Evolutionary conservation across 2,329 filamentous ascomycete species (phyloP).

Genomic region (Trichoderma sp.): DNA sequence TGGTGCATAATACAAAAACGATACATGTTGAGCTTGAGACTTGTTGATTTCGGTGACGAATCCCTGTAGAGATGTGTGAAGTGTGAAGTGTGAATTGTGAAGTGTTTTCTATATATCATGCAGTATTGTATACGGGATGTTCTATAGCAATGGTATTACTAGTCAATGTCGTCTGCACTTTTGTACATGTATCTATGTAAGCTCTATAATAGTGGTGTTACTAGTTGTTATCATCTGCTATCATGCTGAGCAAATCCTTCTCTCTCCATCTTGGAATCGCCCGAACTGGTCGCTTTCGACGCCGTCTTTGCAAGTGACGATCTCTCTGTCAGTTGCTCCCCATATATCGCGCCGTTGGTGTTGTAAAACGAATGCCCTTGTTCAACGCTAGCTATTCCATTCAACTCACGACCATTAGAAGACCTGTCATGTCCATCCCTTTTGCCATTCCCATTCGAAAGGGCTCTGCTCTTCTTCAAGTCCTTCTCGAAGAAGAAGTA

Average conservation of each 20-base stretch:
- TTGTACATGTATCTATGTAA: neutral
- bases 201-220: neutral
- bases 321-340: neutral
- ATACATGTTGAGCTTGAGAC: conserved; percentile 1
- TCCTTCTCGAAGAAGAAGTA: conserved; percentile 26
- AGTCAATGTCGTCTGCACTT: no score
- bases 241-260: neutral
- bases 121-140: no score
- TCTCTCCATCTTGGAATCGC: neutral
- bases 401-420: neutral
- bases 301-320: neutral
- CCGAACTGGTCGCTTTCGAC: neutral
- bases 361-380: neutral
- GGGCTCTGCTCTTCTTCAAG: neutral
- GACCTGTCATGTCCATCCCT: neutral
- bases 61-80: neutral
- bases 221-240: neutral
- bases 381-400: neutral
- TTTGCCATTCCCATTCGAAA: neutral
- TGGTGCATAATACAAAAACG: conserved; percentile 18
- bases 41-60: neutral
- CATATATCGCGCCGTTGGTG: neutral
- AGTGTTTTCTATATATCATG: neutral
- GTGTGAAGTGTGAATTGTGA: neutral
- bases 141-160: no score